Evolutionary conservation across 1,284 basidiomycete species (phyloP).

Genomic region (Cryptococcus sp.): DNA sequence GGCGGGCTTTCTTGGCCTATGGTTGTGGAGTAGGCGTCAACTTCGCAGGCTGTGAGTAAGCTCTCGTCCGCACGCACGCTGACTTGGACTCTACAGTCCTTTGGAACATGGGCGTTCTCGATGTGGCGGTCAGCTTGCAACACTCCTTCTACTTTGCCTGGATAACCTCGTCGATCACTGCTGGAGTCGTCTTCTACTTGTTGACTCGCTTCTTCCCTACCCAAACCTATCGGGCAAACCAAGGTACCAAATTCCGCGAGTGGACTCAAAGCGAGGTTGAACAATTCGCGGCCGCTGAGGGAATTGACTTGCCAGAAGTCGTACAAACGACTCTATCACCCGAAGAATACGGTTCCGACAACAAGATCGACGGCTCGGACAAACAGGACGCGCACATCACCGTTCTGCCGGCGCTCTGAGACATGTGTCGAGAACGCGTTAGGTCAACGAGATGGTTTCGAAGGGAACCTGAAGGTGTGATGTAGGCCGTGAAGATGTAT

Average conservation of each 20-base stretch:
- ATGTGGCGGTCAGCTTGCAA: conserved; percentile 5
- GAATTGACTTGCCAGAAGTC: too few species aligned
- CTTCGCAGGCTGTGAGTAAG: conserved; percentile 22
- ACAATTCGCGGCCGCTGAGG: conserved; percentile 15
- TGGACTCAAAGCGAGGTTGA: conserved; percentile 28
- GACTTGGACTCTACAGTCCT: conserved; percentile 13
- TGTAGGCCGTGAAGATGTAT: too few species aligned
- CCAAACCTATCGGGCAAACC: conserved; percentile 16
- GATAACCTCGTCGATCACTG: conserved; percentile 29
- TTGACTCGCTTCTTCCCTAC: conserved; percentile 28
- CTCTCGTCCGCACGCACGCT: too few species aligned
- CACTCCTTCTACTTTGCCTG: conserved; percentile 35
- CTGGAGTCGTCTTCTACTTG: conserved; percentile 27
- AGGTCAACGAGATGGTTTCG: too few species aligned
- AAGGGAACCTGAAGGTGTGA: too few species aligned
- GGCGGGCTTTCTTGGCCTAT: conserved; percentile 38
- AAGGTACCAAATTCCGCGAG: conserved; percentile 18
- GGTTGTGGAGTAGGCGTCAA: conserved; percentile 23
- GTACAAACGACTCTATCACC: too few species aligned
- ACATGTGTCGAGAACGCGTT: too few species aligned
- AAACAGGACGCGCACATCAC: too few species aligned
- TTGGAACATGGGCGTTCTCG: conserved; percentile 20
- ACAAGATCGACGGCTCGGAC: too few species aligned
- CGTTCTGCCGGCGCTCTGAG: too few species aligned
- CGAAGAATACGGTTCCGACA: too few species aligned